Evolutionary conservation across 225 moss, liverwort and hornwort species (phyloP).

Genomic region (Ulota crispa): DNA sequence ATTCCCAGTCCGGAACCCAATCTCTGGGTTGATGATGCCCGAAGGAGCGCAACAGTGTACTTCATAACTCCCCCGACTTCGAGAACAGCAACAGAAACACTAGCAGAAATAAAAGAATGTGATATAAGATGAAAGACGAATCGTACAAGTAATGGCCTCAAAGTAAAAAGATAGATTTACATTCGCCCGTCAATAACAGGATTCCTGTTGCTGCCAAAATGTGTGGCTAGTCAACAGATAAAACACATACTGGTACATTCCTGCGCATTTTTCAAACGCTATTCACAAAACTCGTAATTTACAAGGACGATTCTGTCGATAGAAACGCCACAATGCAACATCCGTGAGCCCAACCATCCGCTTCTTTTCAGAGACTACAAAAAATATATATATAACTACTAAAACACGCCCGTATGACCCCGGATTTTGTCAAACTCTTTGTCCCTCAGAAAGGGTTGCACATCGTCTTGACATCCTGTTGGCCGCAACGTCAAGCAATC

Average conservation of each 20-base stretch:
- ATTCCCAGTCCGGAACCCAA: too few relatives aligned
- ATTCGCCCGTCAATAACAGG: not conserved
- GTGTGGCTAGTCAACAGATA: not conserved
- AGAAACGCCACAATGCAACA: not conserved
- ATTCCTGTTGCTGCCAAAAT: slow-evolving; percentile 2
- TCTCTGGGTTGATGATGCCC: too few relatives aligned
- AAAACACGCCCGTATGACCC: slow-evolving; percentile 45
- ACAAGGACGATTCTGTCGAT: not conserved
- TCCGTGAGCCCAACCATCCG: not conserved
- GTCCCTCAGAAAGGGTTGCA: slow-evolving; percentile 26
- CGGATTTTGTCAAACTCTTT: slow-evolving; percentile 34
- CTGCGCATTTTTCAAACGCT: slow-evolving; percentile 12
- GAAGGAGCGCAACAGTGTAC: not conserved
- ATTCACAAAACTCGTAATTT: slow-evolving; percentile 20
- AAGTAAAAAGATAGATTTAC: not conserved
- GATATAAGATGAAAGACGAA: not conserved
- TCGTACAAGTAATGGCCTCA: not conserved
- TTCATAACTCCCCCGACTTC: not conserved
- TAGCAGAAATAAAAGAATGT: not conserved
- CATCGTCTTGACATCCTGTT: slow-evolving; percentile 45
- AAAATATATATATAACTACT: not conserved
- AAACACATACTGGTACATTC: not conserved
- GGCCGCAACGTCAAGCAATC: slow-evolving; percentile 79
- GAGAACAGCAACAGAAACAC: not conserved
- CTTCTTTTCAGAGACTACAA: not conserved